These are phyloP conservation scores for Fusarium lateritium DNA, from an alignment of 2,329 filamentous ascomycete genomes.

Conservation along the genomic window DNA sequence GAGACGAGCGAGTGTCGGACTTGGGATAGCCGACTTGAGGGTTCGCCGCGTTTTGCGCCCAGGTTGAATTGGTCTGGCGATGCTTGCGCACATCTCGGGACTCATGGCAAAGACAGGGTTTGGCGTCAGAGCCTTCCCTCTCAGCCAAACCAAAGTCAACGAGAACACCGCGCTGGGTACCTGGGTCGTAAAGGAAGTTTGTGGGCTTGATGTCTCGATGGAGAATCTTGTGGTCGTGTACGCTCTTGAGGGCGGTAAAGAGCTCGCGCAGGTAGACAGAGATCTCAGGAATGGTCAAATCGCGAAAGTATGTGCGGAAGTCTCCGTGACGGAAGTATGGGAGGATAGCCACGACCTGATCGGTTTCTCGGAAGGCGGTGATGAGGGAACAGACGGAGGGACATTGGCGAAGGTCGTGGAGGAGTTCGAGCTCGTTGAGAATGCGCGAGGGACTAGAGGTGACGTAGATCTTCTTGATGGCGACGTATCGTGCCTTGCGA, in stretches of 20 bases:
- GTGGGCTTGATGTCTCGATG: slow-evolving; percentile 98
- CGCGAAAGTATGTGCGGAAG: slow-evolving; percentile 93
- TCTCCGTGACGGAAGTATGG: slow-evolving; percentile 97
- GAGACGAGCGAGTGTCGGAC: slow-evolving; percentile 87
- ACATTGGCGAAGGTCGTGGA: slow-evolving; percentile 88
- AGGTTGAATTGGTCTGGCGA: slow-evolving; percentile 70
- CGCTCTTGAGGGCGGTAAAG: slow-evolving; percentile 86
- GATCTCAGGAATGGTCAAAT: slow-evolving; percentile 89
- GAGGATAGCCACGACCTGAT: slow-evolving; percentile 94
- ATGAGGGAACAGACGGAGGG: slow-evolving; percentile 93
- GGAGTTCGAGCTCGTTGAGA: slow-evolving; percentile 93
- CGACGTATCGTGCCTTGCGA: slow-evolving; percentile 79
- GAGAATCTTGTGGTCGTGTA: slow-evolving; percentile 87
- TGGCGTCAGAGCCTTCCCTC: slow-evolving; percentile 80
- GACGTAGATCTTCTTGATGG: slow-evolving; percentile 99
- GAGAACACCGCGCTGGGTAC: slow-evolving; percentile 85
- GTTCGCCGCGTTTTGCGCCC: slow-evolving; percentile 65
- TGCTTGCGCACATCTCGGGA: slow-evolving; percentile 72
- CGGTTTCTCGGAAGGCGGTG: slow-evolving; percentile 93
- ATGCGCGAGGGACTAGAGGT: slow-evolving; percentile 95
- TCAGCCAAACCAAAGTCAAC: slow-evolving; percentile 99
- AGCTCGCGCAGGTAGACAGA: slow-evolving; percentile 90
- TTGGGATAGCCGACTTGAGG: slow-evolving; percentile 83
- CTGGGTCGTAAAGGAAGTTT: slow-evolving; percentile 93
- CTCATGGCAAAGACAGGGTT: slow-evolving; percentile 87